phyloP scores from a whole-genome alignment of 768 basidiomycete genomes.

The Boletus eberwhitei region DNA sequence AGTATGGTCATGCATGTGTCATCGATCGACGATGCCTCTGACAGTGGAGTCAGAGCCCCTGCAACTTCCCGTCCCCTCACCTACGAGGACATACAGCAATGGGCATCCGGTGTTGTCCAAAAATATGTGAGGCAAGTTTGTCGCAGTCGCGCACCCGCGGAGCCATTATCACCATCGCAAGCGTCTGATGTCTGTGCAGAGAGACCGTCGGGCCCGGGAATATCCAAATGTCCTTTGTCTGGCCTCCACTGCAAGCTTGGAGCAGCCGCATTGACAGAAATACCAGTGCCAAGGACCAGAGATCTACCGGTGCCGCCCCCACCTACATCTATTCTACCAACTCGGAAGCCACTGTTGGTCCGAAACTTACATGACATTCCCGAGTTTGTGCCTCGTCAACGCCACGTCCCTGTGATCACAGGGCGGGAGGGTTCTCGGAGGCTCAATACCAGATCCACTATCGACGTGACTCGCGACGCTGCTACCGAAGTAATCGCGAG shows the following conservation, averaged over 20 bases:
- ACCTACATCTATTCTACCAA: not conserved
- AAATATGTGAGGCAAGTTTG: slow-evolving; percentile 21
- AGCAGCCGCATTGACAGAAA: not conserved
- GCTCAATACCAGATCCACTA: not conserved
- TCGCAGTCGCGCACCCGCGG: slow-evolving; percentile 1
- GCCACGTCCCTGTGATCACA: not conserved
- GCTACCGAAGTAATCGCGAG: slow-evolving; percentile 21
- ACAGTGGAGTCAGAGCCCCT: slow-evolving; percentile 7
- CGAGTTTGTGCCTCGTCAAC: slow-evolving; percentile 27
- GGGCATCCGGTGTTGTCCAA: slow-evolving; percentile 26
- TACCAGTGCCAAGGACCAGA: not conserved
- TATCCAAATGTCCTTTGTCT: slow-evolving; percentile 24
- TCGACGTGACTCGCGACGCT: slow-evolving; percentile 12
- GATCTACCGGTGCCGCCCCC: not conserved
- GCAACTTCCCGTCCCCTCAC: slow-evolving; percentile 14
- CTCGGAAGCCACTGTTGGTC: not conserved
- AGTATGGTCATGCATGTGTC: slow-evolving; percentile 23
- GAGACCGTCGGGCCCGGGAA: slow-evolving; percentile 20
- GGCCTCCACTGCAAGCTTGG: slow-evolving; percentile 24
- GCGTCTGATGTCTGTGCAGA: slow-evolving; percentile 27
- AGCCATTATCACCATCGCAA: slow-evolving; percentile 26
- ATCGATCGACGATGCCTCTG: slow-evolving; percentile 7
- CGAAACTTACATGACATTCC: slow-evolving; percentile 19
- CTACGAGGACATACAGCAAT: slow-evolving; percentile 24
- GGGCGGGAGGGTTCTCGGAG: not conserved